A percentile compares a stretch with the other conserved stretches of the same genome.
phyloP scores from a whole-genome alignment of 495 filamentous ascomycete genomes.

The Penicillium salamii region DNA sequence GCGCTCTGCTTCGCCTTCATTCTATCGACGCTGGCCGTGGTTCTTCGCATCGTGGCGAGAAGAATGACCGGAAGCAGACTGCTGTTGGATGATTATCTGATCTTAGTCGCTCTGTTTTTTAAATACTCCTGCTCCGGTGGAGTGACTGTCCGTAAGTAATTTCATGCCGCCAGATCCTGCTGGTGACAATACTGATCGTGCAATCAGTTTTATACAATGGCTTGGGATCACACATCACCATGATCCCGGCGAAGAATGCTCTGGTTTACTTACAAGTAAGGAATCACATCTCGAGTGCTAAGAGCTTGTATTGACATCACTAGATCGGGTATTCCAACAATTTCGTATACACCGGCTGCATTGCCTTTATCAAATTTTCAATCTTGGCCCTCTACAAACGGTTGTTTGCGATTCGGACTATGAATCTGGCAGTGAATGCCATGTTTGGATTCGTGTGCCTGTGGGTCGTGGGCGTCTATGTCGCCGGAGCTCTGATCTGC shows the following conservation, averaged over 20 bases:
- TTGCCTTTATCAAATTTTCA: slow-evolving; percentile 40
- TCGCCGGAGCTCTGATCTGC: slow-evolving; percentile 30
- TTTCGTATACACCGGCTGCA: slow-evolving; percentile 29
- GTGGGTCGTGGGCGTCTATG: slow-evolving; percentile 28
- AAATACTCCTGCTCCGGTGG: slow-evolving; percentile 36
- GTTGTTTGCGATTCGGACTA: slow-evolving; percentile 27
- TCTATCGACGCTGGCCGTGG: slow-evolving; percentile 28
- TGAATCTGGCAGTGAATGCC: slow-evolving; percentile 25
- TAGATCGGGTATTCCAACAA: slow-evolving; percentile 29
- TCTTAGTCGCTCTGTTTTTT: slow-evolving; percentile 34
- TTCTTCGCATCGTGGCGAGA: slow-evolving; percentile 26
- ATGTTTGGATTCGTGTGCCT: slow-evolving; percentile 26
- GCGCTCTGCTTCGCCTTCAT: slow-evolving; percentile 30
- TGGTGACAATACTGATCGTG: neutral
- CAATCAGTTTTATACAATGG: slow-evolving; percentile 30
- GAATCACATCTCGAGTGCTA: neutral
- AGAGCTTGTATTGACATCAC: neutral
- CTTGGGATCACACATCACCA: slow-evolving; percentile 32
- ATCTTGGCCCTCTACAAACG: slow-evolving; percentile 43
- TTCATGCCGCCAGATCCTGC: neutral
- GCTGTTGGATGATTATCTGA: slow-evolving; percentile 39
- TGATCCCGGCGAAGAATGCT: slow-evolving; percentile 27
- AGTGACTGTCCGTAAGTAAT: slow-evolving; percentile 25
- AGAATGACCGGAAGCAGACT: slow-evolving; percentile 24
- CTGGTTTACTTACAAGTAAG: slow-evolving; percentile 28